phyloP scores from a whole-genome alignment of 2,329 filamentous ascomycete species.

The Phialemoniopsis sp. region DNA sequence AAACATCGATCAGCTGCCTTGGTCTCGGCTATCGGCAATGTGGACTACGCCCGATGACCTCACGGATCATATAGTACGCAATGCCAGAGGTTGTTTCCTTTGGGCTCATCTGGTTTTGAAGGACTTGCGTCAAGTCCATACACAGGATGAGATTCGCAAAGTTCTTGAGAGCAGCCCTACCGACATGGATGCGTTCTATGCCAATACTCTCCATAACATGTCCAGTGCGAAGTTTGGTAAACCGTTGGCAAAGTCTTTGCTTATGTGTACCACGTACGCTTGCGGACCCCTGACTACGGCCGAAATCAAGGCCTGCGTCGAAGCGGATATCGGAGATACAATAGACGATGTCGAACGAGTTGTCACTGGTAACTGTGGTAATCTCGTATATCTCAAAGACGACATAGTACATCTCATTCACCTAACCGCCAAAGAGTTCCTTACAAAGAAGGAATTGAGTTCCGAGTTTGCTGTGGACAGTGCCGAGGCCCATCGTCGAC shows the following conservation, averaged over 20 bases:
- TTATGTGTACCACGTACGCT: constrained; percentile 18
- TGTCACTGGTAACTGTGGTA: constrained; percentile 17
- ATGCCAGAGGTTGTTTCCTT: constrained; percentile 21
- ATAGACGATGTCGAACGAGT: constrained; percentile 15
- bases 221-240: constrained; percentile 15
- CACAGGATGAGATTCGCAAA: constrained; percentile 12
- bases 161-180: constrained; percentile 17
- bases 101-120: constrained; percentile 20
- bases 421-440: constrained; percentile 19
- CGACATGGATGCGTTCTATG: constrained; percentile 21
- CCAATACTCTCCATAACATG: constrained; percentile 18
- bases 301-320: constrained; percentile 17
- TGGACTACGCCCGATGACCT: constrained; percentile 5
- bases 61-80: constrained; percentile 14
- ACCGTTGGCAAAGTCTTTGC: constrained; percentile 14
- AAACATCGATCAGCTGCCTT: constrained; percentile 15
- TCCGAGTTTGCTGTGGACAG: constrained; percentile 18
- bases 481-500: constrained; percentile 12
- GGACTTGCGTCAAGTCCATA: constrained; percentile 19
- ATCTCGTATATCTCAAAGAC: constrained; percentile 21
- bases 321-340: constrained; percentile 19
- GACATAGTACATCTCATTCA: no score
- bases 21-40: constrained; percentile 6
- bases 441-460: constrained; percentile 6
- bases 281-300: constrained; percentile 15